Evolutionary conservation across 441 rosid species (phyloP).

Genomic region (Populus hybrid): DNA sequence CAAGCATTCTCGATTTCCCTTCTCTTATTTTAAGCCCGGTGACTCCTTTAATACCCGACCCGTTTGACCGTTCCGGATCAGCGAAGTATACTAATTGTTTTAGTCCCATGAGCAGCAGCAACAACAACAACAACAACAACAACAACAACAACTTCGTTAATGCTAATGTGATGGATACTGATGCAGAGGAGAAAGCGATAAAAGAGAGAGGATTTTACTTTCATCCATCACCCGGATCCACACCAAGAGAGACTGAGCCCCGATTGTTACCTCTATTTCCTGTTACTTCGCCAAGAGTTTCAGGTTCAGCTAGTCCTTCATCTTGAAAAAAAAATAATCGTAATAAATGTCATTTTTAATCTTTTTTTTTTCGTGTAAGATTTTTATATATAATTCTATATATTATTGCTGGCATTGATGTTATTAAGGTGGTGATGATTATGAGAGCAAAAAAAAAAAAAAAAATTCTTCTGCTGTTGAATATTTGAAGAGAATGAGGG

Average conservation of each 20-base stretch:
- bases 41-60: slow-evolving; percentile 80
- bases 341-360: neutral
- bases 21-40: slow-evolving; percentile 78
- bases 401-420: slow-evolving; percentile 26
- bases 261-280: slow-evolving; percentile 85
- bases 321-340: slow-evolving; percentile 21
- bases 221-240: slow-evolving; percentile 74
- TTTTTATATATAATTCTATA: slow-evolving; percentile 24
- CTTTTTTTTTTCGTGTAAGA: slow-evolving; percentile 23
- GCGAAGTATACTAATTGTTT: slow-evolving; percentile 25
- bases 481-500: slow-evolving; percentile 32
- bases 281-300: slow-evolving; percentile 71
- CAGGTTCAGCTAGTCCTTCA: slow-evolving; percentile 56
- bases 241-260: slow-evolving; percentile 73
- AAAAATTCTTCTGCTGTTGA: slow-evolving; percentile 35
- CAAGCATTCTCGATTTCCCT: slow-evolving; percentile 83
- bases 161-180: slow-evolving; percentile 19
- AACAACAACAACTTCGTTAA: neutral
- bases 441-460: neutral
- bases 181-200: slow-evolving; percentile 75
- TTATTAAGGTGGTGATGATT: slow-evolving; percentile 17
- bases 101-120: slow-evolving; percentile 21
- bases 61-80: slow-evolving; percentile 63
- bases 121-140: slow-evolving; percentile 2
- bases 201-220: slow-evolving; percentile 80